These are phyloP conservation scores for Carex kokanica DNA, from an alignment of 176 grass and related monocot species.

Conservation along the genomic window DNA sequence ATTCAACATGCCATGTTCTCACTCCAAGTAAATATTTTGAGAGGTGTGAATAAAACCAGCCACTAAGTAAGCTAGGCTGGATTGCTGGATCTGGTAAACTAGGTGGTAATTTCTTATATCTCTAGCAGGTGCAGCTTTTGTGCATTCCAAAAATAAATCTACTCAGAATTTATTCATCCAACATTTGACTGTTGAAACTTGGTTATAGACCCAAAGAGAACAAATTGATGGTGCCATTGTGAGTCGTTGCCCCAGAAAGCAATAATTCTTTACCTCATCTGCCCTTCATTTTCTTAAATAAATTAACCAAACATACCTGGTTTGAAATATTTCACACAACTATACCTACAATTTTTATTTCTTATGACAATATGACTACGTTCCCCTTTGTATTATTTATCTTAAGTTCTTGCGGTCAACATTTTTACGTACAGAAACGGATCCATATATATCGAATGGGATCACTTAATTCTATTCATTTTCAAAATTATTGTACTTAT, in stretches of 20 bases:
- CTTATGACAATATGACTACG: no score
- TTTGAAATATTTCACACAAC: neutral
- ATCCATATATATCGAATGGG: no score
- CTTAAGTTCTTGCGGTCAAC: no score
- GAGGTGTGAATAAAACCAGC: neutral
- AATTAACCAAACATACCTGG: neutral
- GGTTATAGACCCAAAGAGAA: constrained; percentile 27
- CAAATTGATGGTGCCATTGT: constrained; percentile 37
- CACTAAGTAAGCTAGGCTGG: constrained; percentile 13
- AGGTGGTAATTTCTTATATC: constrained; percentile 20
- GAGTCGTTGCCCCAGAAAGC: constrained; percentile 11
- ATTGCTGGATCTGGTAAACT: constrained; percentile 26
- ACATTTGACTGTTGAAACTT: constrained; percentile 24
- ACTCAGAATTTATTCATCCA: constrained; percentile 21
- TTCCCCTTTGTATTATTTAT: no score
- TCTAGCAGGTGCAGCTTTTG: constrained; percentile 20
- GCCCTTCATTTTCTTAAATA: neutral
- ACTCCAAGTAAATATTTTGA: neutral
- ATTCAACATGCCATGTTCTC: constrained; percentile 11
- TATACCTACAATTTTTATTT: neutral
- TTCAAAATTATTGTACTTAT: no score
- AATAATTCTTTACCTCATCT: constrained; percentile 15
- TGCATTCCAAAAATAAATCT: constrained; percentile 30
- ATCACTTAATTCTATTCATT: no score
- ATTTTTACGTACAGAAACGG: no score